These are phyloP conservation scores for Mortierella sp. DNA, from an alignment of 371 early-diverging fungal species.

Conservation along the genomic window DNA sequence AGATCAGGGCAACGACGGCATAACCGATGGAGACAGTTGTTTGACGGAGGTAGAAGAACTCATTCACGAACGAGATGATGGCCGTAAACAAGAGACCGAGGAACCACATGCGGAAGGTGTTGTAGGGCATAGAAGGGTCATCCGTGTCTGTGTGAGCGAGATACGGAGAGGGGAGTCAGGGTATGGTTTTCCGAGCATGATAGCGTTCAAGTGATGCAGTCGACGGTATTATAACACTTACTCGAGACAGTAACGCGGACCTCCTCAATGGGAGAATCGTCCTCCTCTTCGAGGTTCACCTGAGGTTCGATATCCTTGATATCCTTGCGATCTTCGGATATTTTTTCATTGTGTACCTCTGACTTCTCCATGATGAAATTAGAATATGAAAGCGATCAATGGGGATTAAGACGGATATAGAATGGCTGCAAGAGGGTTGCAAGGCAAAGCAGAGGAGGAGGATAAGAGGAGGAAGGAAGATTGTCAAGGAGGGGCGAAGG, in stretches of 20 bases:
- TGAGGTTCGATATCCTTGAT: conserved; percentile 5
- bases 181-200: too few relatives aligned
- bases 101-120: conserved; percentile 82
- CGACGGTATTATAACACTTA: conserved; percentile 19
- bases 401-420: background rate
- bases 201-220: too few relatives aligned
- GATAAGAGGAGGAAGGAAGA: background rate
- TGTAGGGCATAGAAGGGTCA: conserved; percentile 71
- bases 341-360: too few relatives aligned
- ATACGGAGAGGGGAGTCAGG: conserved; percentile 56
- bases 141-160: conserved; percentile 58
- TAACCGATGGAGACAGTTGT: conserved; percentile 63
- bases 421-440: too few relatives aligned
- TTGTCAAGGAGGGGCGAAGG: background rate
- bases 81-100: conserved; percentile 69
- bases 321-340: background rate
- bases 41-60: conserved; percentile 81
- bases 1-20: conserved; percentile 67
- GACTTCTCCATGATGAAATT: background rate
- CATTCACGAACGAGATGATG: conserved; percentile 72
- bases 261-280: conserved; percentile 82
- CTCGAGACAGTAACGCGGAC: conserved; percentile 76
- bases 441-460: background rate
- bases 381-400: background rate
- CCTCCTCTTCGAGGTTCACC: conserved; percentile 57